Conservation (phyloP, 2,329 filamentous ascomycete species). For the Diplocarpon rosae region DNA sequence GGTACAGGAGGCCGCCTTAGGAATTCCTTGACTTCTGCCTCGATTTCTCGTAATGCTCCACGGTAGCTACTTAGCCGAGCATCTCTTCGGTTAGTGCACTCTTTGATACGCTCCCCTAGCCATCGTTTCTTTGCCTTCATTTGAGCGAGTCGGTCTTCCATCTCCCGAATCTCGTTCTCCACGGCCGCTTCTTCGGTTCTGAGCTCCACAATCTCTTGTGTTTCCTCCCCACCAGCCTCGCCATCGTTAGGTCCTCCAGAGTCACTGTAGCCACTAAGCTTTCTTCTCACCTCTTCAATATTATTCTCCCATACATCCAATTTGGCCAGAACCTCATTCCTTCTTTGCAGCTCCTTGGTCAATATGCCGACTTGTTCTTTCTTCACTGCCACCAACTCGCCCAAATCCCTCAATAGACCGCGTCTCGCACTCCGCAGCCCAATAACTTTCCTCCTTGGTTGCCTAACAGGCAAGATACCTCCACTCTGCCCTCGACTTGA, state of each 20-base stretch:
- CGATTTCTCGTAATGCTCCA: slow-evolving; percentile 53
- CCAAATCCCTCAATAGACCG: slow-evolving; percentile 52
- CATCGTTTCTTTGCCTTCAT: slow-evolving; percentile 50
- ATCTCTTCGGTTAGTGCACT: slow-evolving; percentile 54
- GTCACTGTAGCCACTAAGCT: slow-evolving; percentile 40
- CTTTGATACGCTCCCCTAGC: slow-evolving; percentile 48
- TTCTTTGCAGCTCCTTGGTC: slow-evolving; percentile 42
- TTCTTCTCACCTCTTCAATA: slow-evolving; percentile 30
- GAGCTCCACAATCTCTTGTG: slow-evolving; percentile 50
- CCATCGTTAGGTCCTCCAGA: slow-evolving; percentile 36
- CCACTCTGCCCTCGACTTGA: slow-evolving; percentile 16
- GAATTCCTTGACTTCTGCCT: slow-evolving; percentile 48
- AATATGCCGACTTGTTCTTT: slow-evolving; percentile 55
- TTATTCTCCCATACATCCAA: slow-evolving; percentile 43
- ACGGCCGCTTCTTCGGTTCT: slow-evolving; percentile 42
- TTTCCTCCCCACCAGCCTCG: slow-evolving; percentile 37
- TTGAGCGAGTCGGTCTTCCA: slow-evolving; percentile 52
- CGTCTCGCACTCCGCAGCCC: slow-evolving; percentile 52
- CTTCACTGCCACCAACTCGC: slow-evolving; percentile 54
- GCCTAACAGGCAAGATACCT: slow-evolving; percentile 47
- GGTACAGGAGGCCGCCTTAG: slow-evolving; percentile 42
- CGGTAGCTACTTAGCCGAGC: slow-evolving; percentile 63
- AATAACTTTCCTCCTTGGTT: slow-evolving; percentile 40
- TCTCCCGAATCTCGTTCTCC: slow-evolving; percentile 50
- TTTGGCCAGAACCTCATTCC: slow-evolving; percentile 46